A percentile compares a stretch with the other conserved stretches of the same genome.
Evolutionary conservation across 352 stramenopile species (phyloP).

Genomic region (Blastocystis sp.): DNA sequence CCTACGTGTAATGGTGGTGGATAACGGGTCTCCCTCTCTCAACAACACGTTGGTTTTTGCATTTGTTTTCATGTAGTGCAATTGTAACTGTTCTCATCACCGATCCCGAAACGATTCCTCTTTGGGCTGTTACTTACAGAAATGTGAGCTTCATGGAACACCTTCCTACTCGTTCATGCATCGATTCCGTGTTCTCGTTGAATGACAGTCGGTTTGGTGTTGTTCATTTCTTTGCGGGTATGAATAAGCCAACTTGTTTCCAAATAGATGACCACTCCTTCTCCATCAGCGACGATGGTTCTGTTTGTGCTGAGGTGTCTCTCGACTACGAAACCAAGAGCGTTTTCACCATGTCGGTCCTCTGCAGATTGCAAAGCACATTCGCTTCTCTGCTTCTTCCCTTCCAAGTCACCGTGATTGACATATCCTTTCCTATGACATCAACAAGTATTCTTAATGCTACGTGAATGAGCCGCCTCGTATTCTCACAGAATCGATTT

Average conservation of each 20-base stretch:
- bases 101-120: background rate
- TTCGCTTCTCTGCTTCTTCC: background rate
- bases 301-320: background rate
- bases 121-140: background rate
- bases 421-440: background rate
- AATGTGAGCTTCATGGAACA: background rate
- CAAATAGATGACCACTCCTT: background rate
- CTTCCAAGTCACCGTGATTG: background rate
- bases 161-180: background rate
- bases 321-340: background rate
- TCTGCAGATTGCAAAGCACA: background rate
- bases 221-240: background rate
- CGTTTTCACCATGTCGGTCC: background rate
- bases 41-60: background rate
- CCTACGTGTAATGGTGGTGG: background rate
- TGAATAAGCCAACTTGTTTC: too few species aligned
- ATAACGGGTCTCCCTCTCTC: background rate
- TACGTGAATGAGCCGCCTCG: background rate
- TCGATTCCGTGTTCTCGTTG: background rate
- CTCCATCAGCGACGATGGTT: background rate
- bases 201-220: background rate
- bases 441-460: background rate
- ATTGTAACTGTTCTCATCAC: background rate
- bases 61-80: background rate
- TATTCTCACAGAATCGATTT: background rate